Conservation (phyloP, 768 basidiomycete genomes). For the Amanita jacksonii region DNA sequence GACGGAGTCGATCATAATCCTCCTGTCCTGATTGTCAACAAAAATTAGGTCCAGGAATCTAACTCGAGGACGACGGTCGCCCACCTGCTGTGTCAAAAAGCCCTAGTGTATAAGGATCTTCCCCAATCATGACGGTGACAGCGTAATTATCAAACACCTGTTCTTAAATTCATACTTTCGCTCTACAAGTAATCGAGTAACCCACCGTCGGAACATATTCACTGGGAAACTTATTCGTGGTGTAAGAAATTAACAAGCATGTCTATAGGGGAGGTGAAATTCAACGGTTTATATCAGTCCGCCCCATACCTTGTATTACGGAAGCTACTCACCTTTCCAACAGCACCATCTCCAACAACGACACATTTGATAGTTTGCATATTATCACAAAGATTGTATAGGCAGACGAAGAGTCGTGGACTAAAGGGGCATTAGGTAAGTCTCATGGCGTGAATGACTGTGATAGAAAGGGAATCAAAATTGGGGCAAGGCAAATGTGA, state of each 20-base stretch:
- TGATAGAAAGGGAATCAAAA: not conserved
- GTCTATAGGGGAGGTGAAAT: conserved; percentile 44
- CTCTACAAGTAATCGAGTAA: conserved; percentile 19
- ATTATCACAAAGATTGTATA: conserved; percentile 18
- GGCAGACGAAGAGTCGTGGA: conserved; percentile 9
- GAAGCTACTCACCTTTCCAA: conserved; percentile 73
- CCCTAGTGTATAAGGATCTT: conserved; percentile 97
- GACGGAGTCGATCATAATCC: conserved; percentile 98
- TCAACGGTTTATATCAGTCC: not conserved
- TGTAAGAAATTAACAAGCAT: conserved; percentile 94
- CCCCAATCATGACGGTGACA: conserved; percentile 99
- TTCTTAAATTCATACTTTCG: not conserved
- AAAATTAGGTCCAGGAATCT: not conserved
- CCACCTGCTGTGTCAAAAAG: conserved; percentile 97
- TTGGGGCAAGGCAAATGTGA: not conserved
- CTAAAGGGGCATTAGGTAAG: conserved; percentile 13
- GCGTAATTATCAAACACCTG: conserved; percentile 97
- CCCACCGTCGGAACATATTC: conserved; percentile 98
- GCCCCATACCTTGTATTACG: not conserved
- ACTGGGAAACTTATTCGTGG: conserved; percentile 96
- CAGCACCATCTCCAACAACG: conserved; percentile 96
- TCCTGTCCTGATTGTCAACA: conserved; percentile 67
- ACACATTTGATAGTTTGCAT: conserved; percentile 99
- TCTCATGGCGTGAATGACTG: too few relatives aligned
- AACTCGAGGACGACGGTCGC: conserved; percentile 19